Evolutionary conservation across 441 rosid species (phyloP), one percentile per base, ranked within the genome.

Genomic region (Gossypium gossypioides): DNA sequence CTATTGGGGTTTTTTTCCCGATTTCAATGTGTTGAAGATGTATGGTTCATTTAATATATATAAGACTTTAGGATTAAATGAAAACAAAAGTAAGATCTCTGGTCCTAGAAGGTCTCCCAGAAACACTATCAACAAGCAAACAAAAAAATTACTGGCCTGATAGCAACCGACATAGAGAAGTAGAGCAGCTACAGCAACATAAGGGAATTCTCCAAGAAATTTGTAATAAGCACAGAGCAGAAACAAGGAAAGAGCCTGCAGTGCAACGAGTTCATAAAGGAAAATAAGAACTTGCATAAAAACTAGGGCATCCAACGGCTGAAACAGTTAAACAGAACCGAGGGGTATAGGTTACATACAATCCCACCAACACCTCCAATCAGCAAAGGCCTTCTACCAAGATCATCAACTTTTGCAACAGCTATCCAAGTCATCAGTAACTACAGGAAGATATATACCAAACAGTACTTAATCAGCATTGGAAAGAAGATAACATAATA

Each of bases 121-220:
- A 15, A 3, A 16, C 12, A 27, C 58, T 63, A 51, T 68, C 55
- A 68, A 18, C 18, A 79, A 60, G 52, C 46, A 70, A 68, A 72
- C 32, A 70, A 74, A 29, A 65, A 56, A 68, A 57, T 27, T 34
- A 77, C 82, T 81, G 66, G 82, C 97, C 96, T 92, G 99, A 81
- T 92, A 94, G 80, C 92, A 89, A 78, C 98, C 96, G 61, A 92
- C 97, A 68, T 92, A 92, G 64, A 94, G 92, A 77, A 94, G 99
- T 79, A 94, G 80, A 73, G 96, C 91, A 15, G 83, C 86, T 66
- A 94, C 97, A 32, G 97, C 97, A 12, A 90, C 85, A 72, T 88
- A 75, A 9, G 97, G 97, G 75, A 77, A 82, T 3, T 84, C 84
- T 72, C 96, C 97, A 0, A 92, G 96, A 79, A 90, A 76, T 79